phyloP scores from a whole-genome alignment of 1,284 basidiomycete genomes.

The Tilletiopsis washingtonensis region DNA sequence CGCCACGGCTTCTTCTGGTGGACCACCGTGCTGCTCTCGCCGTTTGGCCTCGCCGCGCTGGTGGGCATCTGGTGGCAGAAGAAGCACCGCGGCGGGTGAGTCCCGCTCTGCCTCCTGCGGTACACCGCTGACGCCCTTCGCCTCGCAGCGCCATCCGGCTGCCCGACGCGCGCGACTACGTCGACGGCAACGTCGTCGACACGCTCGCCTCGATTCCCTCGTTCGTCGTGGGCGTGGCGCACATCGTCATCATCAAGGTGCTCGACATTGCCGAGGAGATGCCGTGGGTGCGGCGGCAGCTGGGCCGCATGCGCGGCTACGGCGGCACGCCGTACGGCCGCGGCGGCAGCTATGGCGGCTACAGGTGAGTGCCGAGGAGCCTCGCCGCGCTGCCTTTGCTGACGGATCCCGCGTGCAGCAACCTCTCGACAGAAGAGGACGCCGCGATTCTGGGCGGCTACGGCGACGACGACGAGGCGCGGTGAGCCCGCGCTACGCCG shows the following conservation, averaged over 20 bases:
- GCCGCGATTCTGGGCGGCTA: neutral
- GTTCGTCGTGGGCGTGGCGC: slow-evolving; percentile 19
- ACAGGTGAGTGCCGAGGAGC: slow-evolving; percentile 10
- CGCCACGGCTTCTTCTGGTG: slow-evolving; percentile 41
- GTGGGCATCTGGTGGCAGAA: slow-evolving; percentile 31
- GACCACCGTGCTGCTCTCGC: slow-evolving; percentile 29
- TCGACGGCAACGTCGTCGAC: slow-evolving; percentile 64
- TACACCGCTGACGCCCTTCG: neutral
- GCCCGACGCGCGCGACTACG: slow-evolving; percentile 34
- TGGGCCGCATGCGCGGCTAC: neutral
- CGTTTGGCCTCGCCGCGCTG: slow-evolving; percentile 21
- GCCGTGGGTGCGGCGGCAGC: slow-evolving; percentile 17
- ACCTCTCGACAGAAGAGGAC: neutral
- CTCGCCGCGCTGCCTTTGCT: neutral
- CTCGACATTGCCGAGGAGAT: slow-evolving; percentile 20
- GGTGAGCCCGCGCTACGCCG: too few species aligned
- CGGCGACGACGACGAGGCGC: neutral
- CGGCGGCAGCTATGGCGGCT: slow-evolving; percentile 29
- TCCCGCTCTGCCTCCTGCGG: slow-evolving; percentile 55
- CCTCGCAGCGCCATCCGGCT: slow-evolving; percentile 11
- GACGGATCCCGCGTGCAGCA: neutral
- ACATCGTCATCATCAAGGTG: slow-evolving; percentile 15
- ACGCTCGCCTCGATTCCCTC: slow-evolving; percentile 19
- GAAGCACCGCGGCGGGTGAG: neutral
- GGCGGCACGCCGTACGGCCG: slow-evolving; percentile 3